Evolutionary conservation across 208 protist genomes (phyloP).

Genomic region (Trypanosoma avium): DNA sequence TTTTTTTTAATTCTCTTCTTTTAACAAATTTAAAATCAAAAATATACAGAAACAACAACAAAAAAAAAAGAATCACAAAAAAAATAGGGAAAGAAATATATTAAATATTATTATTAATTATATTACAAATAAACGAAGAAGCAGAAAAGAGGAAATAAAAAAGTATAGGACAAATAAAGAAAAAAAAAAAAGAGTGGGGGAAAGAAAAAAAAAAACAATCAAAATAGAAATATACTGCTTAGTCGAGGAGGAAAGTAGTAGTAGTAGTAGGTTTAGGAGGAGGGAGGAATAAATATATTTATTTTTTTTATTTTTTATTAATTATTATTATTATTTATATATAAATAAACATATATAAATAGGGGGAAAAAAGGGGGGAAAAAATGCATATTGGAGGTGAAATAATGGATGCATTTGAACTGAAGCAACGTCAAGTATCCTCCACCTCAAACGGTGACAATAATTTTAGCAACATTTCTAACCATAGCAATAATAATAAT

Average conservation of each 20-base stretch:
- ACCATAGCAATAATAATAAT: neutral
- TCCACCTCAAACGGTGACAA: neutral
- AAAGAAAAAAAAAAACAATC: slow-evolving; percentile 6
- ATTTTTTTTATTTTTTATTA: slow-evolving; percentile 14
- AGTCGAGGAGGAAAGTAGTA: no score
- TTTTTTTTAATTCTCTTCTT: no score
- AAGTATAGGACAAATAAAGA: neutral
- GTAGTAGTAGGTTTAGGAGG: no score
- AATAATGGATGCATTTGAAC: no score
- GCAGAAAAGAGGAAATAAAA: neutral
- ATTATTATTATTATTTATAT: slow-evolving; percentile 16
- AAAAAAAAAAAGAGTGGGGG: neutral
- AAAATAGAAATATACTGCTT: neutral
- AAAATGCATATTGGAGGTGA: slow-evolving; percentile 9
- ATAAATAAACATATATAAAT: slow-evolving; percentile 7
- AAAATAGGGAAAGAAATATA: no score
- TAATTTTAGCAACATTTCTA: neutral
- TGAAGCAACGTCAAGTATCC: no score
- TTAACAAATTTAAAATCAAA: no score
- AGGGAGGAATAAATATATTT: no score
- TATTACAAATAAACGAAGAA: neutral
- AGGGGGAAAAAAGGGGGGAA: slow-evolving; percentile 22
- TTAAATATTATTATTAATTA: no score
- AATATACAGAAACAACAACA: no score
- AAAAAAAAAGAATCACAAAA: no score